A percentile compares a stretch with the other conserved stretches of the same genome.
Evolutionary conservation across 2,329 filamentous ascomycete species (phyloP).

Genomic region (Daldinia eschscholtzii): DNA sequence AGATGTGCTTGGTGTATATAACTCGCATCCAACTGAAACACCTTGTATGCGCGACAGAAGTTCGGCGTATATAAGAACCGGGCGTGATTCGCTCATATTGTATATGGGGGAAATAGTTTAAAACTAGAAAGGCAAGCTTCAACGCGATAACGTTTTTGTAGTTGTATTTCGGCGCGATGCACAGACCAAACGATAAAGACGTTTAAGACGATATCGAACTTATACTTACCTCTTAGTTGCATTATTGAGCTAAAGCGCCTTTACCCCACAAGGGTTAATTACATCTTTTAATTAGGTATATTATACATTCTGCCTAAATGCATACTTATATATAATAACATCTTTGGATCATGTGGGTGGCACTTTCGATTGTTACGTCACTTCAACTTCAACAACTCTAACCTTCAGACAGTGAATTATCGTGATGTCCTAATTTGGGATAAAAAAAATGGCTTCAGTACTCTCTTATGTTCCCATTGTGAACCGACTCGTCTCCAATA

Average conservation of each 20-base stretch:
- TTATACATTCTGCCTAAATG: background rate
- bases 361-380: slow-evolving; percentile 36
- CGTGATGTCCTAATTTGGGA: slow-evolving; percentile 27
- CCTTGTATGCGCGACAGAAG: slow-evolving; percentile 74
- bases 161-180: background rate
- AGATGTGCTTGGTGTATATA: slow-evolving; percentile 59
- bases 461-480: slow-evolving; percentile 60
- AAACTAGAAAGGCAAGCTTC: slow-evolving; percentile 6
- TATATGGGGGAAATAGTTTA: slow-evolving; percentile 27
- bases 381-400: slow-evolving; percentile 25
- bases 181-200: slow-evolving; percentile 5
- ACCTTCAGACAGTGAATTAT: slow-evolving; percentile 8
- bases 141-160: slow-evolving; percentile 16
- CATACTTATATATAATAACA: background rate
- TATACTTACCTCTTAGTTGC: background rate
- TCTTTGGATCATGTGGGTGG: slow-evolving; percentile 8
- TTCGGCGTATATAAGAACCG: slow-evolving; percentile 70
- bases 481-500: slow-evolving; percentile 53
- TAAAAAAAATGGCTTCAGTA: slow-evolving; percentile 53
- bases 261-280: background rate
- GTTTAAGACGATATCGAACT: background rate
- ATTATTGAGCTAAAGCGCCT: background rate
- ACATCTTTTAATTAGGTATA: background rate
- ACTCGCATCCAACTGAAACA: slow-evolving; percentile 68
- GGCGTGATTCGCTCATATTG: slow-evolving; percentile 44